These are phyloP conservation scores for Hypoxylon rickii DNA, from an alignment of 495 filamentous ascomycete species.

Conservation along the genomic window DNA sequence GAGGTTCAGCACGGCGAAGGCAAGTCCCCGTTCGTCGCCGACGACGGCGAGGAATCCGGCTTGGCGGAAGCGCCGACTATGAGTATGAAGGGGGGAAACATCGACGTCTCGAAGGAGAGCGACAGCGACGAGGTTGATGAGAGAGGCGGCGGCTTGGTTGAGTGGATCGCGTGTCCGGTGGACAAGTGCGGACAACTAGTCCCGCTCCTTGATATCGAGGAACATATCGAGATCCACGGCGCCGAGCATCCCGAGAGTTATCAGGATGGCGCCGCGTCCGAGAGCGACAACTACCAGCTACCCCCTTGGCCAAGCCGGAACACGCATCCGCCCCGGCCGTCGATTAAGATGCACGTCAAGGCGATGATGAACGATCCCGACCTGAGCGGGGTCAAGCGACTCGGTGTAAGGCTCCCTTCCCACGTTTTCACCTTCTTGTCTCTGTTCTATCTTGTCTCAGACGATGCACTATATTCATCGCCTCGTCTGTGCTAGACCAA, in stretches of 20 bases:
- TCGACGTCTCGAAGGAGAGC: background rate
- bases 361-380: background rate
- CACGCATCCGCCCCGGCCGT: conserved; percentile 2
- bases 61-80: conserved; percentile 17
- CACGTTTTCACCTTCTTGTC: no score
- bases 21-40: conserved; percentile 58
- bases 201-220: conserved; percentile 65
- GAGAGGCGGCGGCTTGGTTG: conserved; percentile 37
- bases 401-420: conserved; percentile 37
- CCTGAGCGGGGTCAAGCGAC: conserved; percentile 24
- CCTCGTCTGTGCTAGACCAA: no score
- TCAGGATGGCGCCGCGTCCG: background rate
- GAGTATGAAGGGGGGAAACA: conserved; percentile 6
- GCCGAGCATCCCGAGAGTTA: conserved; percentile 61
- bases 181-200: conserved; percentile 70
- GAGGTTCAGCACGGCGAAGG: conserved; percentile 60
- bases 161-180: conserved; percentile 69
- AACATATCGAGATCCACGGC: conserved; percentile 75
- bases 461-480: no score
- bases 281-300: background rate
- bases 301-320: no score
- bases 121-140: background rate
- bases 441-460: no score
- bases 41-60: conserved; percentile 42
- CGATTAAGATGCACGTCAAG: background rate